Percentiles rank a stretch among this genome's conserved stretches.
phyloP scores from a whole-genome alignment of 179 eudicot species.

The Corrigiola litoralis region DNA sequence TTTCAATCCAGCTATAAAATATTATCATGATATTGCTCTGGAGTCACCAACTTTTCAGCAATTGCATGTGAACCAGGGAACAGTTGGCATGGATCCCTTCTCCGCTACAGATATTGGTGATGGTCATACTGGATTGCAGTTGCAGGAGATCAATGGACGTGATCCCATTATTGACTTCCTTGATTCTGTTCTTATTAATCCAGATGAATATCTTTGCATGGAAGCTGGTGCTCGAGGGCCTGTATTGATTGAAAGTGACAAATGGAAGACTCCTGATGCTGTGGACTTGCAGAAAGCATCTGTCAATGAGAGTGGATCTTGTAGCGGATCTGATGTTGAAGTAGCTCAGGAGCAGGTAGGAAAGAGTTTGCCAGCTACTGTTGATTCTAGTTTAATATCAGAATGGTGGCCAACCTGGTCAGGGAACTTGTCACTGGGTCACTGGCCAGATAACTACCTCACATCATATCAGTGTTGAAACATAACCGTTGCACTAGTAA shows the following conservation, averaged over 20 bases:
- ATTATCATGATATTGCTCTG: background rate
- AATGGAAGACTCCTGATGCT: constrained; percentile 8
- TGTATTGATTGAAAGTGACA: constrained; percentile 12
- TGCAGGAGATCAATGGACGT: constrained; percentile 35
- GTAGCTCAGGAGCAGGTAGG: constrained; percentile 46
- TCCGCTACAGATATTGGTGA: constrained; percentile 20
- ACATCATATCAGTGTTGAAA: background rate
- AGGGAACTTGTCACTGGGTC: background rate
- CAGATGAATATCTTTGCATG: constrained; percentile 26
- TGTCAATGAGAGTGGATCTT: constrained; percentile 46
- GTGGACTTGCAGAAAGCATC: constrained; percentile 3
- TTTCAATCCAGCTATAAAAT: background rate
- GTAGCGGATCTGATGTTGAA: constrained; percentile 49
- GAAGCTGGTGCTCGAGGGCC: constrained; percentile 19
- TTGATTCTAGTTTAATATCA: constrained; percentile 2
- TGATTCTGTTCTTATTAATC: constrained; percentile 33
- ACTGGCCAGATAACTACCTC: background rate
- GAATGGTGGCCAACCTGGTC: background rate
- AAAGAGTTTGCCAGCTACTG: background rate
- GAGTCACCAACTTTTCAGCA: constrained; percentile 25
- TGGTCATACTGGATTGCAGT: constrained; percentile 26
- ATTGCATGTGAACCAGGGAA: constrained; percentile 34
- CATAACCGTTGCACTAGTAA: background rate
- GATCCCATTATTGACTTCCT: constrained; percentile 45
- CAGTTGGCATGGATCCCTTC: constrained; percentile 20